Evolutionary conservation across 2,329 filamentous ascomycete species (phyloP).

Genomic region (Fusarium musae): DNA sequence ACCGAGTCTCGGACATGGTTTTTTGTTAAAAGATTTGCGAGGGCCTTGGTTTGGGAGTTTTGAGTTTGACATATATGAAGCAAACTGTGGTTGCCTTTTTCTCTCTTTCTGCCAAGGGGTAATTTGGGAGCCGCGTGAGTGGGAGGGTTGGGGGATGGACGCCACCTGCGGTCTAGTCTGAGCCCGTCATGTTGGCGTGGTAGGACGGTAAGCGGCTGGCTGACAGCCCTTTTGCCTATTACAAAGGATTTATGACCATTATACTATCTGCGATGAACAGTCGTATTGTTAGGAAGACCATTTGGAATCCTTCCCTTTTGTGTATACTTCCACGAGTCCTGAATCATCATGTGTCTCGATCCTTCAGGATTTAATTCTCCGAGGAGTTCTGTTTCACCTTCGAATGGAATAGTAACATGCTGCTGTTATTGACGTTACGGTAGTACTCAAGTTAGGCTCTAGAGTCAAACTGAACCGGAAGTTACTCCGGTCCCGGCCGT

Average conservation of each 20-base stretch:
- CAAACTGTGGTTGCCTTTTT: neutral
- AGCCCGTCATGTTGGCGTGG: conserved; percentile 21
- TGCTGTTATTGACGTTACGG: neutral
- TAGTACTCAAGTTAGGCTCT: fast-evolving
- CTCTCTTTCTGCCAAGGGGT: neutral
- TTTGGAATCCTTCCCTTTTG: no score
- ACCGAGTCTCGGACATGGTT: conserved; percentile 18
- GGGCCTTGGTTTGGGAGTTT: neutral
- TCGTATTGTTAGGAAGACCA: neutral
- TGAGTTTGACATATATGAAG: conserved; percentile 15
- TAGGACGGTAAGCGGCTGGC: conserved; percentile 23
- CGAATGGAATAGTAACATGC: fast-evolving
- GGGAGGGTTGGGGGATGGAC: conserved; percentile 1
- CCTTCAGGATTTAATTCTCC: neutral
- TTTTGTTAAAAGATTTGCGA: neutral
- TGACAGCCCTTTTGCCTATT: conserved; percentile 1
- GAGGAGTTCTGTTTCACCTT: neutral
- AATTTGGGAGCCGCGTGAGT: neutral
- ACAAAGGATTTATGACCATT: neutral
- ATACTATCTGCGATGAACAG: neutral
- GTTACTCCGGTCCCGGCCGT: neutral
- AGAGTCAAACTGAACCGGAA: no score
- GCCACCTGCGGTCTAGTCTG: neutral
- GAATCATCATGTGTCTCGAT: neutral
- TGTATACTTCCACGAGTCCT: neutral